Percentiles rank a stretch among this genome's conserved stretches.
These are phyloP conservation scores for Trichophaea hybrida DNA, from an alignment of 2,329 filamentous ascomycete species.

Conservation along the genomic window DNA sequence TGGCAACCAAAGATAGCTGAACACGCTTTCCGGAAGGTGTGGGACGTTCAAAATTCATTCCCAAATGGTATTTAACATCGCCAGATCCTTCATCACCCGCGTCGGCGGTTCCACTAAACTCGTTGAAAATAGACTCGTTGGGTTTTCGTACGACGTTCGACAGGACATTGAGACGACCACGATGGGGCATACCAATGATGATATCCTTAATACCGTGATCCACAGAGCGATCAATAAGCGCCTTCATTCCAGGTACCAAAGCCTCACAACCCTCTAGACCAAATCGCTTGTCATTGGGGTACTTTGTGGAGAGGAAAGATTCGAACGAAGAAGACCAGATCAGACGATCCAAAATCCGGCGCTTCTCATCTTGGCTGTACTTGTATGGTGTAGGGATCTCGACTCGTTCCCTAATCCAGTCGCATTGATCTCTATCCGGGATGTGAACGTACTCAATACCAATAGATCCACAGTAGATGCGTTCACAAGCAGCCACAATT, in stretches of 20 bases:
- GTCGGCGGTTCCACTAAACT: slow-evolving; percentile 79
- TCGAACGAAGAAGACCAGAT: slow-evolving; percentile 99
- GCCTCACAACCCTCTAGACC: slow-evolving; percentile 95
- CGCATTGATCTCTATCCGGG: slow-evolving; percentile 89
- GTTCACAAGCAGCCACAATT: slow-evolving; percentile 84
- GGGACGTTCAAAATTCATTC: slow-evolving; percentile 99
- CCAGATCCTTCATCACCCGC: slow-evolving; percentile 91
- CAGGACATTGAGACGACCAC: slow-evolving; percentile 92
- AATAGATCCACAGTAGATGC: slow-evolving; percentile 93
- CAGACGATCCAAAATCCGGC: slow-evolving; percentile 86
- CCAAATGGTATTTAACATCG: slow-evolving; percentile 98
- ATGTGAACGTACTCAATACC: slow-evolving; percentile 99
- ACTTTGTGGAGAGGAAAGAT: slow-evolving; percentile 87
- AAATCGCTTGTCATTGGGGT: slow-evolving; percentile 99
- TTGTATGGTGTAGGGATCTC: slow-evolving; percentile 92
- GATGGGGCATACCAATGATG: slow-evolving; percentile 98
- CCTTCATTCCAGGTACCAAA: slow-evolving; percentile 97
- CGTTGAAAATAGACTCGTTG: slow-evolving; percentile 98
- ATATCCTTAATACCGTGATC: slow-evolving; percentile 99
- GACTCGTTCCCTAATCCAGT: slow-evolving; percentile 90
- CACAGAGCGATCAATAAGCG: slow-evolving; percentile 91
- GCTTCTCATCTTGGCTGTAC: slow-evolving; percentile 96
- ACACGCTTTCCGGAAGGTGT: slow-evolving; percentile 97
- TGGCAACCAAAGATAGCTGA: slow-evolving; percentile 95
- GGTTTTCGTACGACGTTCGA: slow-evolving; percentile 98